Base-by-base conservation (phyloP, 2,329 filamentous ascomycete genomes). In the Sarocladium brachiariae region DNA sequence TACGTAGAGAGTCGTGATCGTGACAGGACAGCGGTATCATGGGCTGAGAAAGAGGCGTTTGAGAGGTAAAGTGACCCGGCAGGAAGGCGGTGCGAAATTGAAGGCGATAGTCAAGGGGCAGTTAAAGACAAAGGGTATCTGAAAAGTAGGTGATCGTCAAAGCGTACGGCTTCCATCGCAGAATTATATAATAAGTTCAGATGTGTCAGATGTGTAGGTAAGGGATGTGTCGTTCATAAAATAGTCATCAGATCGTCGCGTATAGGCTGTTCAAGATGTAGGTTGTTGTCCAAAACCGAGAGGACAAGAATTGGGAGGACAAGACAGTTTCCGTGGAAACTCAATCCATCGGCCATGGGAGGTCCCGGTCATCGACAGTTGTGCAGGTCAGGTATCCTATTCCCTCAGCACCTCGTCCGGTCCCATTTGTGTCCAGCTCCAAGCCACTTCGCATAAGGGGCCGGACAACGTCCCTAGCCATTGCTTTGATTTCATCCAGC, bases 401-500 rank as follows among this genome's bases (percentile, higher is more conserved):
- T 38, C 66, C 65, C 14, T 70, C 72, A 5, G 63, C 72, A 55
- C 59, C 66, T 59, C 67, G 62, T 24, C 66, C 65, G n/a, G 63
- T 62, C 34, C 67, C 65, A 47, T 61, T 63, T 50, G 89, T 65
- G 63, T 95, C 89, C 45, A 95, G 76, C 67, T 96, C 88, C 11
- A 96, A 75, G 49, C 84, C 87, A 62, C 88, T 93, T 49, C 86
- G 79, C 84, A 95, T 95, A 11, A 96, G 72, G 3, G 91, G 91
- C 52, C 84, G 83, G 7, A 96, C 91, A 14, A 86, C 75, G 60
- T 95, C 89, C 50, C 87, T 76, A 6, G 91, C 92, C 62, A 92
- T 78, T 51, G 79, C 78, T 70, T 96, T 96, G 50, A 96, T 75
- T 71, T 96, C 91, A 53, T 96, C 89, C 57, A 96, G 78, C 51